These are phyloP conservation scores for Acanthochlamys bracteata DNA, from an alignment of 106 monocot species.

Conservation along the genomic window DNA sequence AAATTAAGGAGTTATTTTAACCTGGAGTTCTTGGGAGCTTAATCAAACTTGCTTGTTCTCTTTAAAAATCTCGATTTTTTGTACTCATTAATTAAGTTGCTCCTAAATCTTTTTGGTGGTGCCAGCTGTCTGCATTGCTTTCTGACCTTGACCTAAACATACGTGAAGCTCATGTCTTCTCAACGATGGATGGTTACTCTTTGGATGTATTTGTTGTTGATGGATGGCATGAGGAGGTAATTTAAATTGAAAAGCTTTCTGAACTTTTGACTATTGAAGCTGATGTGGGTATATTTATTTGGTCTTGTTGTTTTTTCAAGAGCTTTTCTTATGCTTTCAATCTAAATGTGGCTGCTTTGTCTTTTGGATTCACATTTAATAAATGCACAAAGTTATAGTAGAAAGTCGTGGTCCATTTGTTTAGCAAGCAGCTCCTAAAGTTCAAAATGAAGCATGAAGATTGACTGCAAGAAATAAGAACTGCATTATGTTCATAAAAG, in stretches of 20 bases:
- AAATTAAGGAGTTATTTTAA: not conserved
- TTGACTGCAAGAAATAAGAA: too few relatives aligned
- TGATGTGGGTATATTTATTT: not conserved
- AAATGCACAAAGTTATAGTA: too few relatives aligned
- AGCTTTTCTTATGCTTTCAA: too few relatives aligned
- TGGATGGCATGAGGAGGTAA: conserved; percentile 67
- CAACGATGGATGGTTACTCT: conserved; percentile 67
- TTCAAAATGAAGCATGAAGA: too few relatives aligned
- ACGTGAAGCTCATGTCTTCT: conserved; percentile 84
- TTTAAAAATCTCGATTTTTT: too few relatives aligned
- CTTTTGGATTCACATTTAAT: too few relatives aligned
- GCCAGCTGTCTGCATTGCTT: conserved; percentile 58
- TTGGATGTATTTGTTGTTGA: conserved; percentile 80
- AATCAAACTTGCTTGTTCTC: too few relatives aligned
- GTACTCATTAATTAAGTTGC: not conserved
- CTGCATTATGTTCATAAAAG: too few relatives aligned
- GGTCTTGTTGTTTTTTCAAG: not conserved
- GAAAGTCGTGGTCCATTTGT: too few relatives aligned
- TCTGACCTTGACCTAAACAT: conserved; percentile 73
- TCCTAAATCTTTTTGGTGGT: conserved; percentile 3
- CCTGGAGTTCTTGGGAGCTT: not conserved
- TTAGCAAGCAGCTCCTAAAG: too few relatives aligned
- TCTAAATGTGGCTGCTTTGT: too few relatives aligned
- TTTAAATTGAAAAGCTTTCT: not conserved
- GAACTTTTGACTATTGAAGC: not conserved